Percentiles rank a stretch among this genome's conserved stretches.
Conservation (phyloP, 1,284 basidiomycete species). For the Psilocybe mexicana region DNA sequence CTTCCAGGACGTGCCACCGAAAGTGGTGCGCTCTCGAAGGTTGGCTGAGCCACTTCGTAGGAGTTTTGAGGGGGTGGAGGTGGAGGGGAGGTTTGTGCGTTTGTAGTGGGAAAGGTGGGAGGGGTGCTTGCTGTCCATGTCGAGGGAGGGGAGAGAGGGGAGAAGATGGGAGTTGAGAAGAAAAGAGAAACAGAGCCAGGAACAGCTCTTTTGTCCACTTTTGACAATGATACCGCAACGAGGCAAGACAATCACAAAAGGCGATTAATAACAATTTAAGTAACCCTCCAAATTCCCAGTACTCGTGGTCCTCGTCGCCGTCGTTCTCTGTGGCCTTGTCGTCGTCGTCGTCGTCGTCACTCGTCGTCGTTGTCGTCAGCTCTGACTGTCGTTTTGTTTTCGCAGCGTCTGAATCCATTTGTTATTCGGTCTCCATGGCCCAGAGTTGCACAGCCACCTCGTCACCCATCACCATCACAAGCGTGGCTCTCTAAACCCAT, state of each 20-base stretch:
- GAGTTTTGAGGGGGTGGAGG: constrained; percentile 6
- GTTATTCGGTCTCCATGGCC: constrained; percentile 3
- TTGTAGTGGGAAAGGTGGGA: constrained; percentile 13
- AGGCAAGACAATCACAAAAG: not conserved
- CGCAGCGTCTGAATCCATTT: constrained; percentile 6
- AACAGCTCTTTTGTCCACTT: constrained; percentile 2
- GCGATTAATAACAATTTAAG: too few species aligned
- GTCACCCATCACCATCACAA: constrained; percentile 8
- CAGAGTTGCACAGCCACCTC: constrained; percentile 15
- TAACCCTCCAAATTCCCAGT: not conserved
- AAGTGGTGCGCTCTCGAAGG: constrained; percentile 21
- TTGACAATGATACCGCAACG: constrained; percentile 8
- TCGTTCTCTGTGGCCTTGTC: not conserved
- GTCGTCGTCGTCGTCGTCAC: not conserved
- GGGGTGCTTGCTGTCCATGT: constrained; percentile 17
- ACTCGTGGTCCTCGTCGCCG: constrained; percentile 2
- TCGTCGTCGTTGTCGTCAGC: not conserved
- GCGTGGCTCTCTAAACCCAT: not conserved
- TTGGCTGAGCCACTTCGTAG: constrained; percentile 19
- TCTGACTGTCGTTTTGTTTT: not conserved
- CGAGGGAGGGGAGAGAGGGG: not conserved
- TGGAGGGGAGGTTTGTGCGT: constrained; percentile 7
- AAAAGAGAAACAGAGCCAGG: constrained; percentile 13
- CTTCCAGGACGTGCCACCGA: constrained; percentile 24
- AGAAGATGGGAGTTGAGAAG: constrained; percentile 13